Percentiles rank a stretch among this genome's conserved stretches.
Conservation (phyloP, 495 filamentous ascomycete species). For the Penicillium angulare region DNA sequence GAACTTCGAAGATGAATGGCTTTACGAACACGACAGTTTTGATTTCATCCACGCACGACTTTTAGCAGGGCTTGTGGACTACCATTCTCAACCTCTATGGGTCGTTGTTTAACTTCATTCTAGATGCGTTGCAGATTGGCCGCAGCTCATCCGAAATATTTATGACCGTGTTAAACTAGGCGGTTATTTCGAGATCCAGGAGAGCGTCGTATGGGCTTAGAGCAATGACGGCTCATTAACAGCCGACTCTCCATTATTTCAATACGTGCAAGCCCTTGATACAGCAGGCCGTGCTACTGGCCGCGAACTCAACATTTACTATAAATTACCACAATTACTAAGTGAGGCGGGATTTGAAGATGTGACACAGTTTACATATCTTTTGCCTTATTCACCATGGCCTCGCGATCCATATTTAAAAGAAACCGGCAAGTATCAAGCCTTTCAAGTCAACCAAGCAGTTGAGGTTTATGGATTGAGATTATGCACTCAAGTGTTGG, state of each 20-base stretch:
- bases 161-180: constrained; percentile 54
- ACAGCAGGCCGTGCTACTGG: constrained; percentile 24
- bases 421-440: constrained; percentile 60
- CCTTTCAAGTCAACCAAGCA: constrained; percentile 56
- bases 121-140: constrained; percentile 19
- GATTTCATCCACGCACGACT: constrained; percentile 26
- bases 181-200: constrained; percentile 63
- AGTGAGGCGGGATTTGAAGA: constrained; percentile 56
- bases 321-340: constrained; percentile 31
- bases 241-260: constrained; percentile 43
- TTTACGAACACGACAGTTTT: constrained; percentile 19
- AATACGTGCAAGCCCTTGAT: constrained; percentile 43
- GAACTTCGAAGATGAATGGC: constrained; percentile 33
- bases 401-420: constrained; percentile 62
- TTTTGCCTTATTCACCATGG: constrained; percentile 66
- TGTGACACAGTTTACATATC: constrained; percentile 54
- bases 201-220: constrained; percentile 47
- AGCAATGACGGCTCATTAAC: constrained; percentile 51
- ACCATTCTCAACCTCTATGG: constrained; percentile 19
- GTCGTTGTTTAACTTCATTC: background rate
- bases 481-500: constrained; percentile 56
- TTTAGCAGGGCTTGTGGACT: constrained; percentile 10
- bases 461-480: constrained; percentile 55
- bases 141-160: constrained; percentile 23
- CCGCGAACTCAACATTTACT: constrained; percentile 46